These are phyloP conservation scores for Penicillium nordicum DNA, from an alignment of 2,329 filamentous ascomycete species.

Conservation along the genomic window DNA sequence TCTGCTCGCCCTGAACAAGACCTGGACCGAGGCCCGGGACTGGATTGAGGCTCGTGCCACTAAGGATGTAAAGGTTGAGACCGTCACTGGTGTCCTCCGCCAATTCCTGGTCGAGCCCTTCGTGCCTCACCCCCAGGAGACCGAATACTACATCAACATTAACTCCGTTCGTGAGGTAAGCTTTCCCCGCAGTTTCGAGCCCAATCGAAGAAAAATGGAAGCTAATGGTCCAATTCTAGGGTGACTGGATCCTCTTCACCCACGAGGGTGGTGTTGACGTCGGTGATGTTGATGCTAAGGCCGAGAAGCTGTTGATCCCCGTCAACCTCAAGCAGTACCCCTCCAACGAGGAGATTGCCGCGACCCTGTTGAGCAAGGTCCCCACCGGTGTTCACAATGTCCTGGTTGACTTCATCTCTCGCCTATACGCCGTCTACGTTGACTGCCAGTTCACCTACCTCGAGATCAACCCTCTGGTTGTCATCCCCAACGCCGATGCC, in stretches of 20 bases:
- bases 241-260: constrained; percentile 99
- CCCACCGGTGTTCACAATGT: constrained; percentile 96
- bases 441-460: constrained; percentile 99
- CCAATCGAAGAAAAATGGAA: background rate
- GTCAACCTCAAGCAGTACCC: constrained; percentile 93
- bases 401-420: constrained; percentile 97
- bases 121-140: constrained; percentile 89
- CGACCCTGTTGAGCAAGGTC: constrained; percentile 82
- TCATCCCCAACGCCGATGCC: constrained; percentile 88
- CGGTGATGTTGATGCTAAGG: constrained; percentile 97
- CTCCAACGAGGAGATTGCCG: constrained; percentile 90
- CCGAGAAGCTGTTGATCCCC: constrained; percentile 95
- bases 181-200: constrained; percentile 25
- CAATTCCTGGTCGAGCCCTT: constrained; percentile 99
- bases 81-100: constrained; percentile 79
- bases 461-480: constrained; percentile 98
- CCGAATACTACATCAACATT: constrained; percentile 99
- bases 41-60: constrained; percentile 92
- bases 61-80: constrained; percentile 91
- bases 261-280: constrained; percentile 99
- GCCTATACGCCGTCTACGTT: constrained; percentile 97
- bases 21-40: constrained; percentile 86
- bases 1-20: constrained; percentile 93
- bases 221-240: constrained; percentile 54
- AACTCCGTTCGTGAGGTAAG: constrained; percentile 99